phyloP scores from a whole-genome alignment of 768 basidiomycete genomes.

The Russula compacta region DNA sequence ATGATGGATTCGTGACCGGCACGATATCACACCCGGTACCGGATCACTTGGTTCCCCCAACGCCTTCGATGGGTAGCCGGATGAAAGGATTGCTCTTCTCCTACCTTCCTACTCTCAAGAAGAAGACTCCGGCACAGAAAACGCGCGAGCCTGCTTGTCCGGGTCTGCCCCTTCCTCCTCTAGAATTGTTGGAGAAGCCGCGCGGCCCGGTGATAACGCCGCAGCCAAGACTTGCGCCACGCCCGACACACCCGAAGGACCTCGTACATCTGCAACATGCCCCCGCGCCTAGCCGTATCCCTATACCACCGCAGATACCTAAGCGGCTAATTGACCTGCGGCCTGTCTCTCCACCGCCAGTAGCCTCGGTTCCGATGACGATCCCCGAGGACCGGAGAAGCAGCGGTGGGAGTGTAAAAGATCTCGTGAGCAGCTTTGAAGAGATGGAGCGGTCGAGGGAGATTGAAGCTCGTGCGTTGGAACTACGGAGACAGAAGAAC shows the following conservation, averaged over 20 bases:
- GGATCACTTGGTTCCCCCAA: constrained; percentile 8
- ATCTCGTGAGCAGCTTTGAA: constrained; percentile 60
- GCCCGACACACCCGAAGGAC: constrained; percentile 49
- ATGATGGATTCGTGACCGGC: not conserved
- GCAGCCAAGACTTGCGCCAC: constrained; percentile 39
- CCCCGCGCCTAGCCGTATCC: constrained; percentile 33
- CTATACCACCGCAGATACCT: constrained; percentile 31
- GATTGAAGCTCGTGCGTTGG: constrained; percentile 23
- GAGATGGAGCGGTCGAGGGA: constrained; percentile 28
- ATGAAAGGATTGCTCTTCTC: constrained; percentile 53
- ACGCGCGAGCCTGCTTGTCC: constrained; percentile 25
- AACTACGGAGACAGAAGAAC: constrained; percentile 31
- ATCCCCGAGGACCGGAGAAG: constrained; percentile 40
- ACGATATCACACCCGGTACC: not conserved
- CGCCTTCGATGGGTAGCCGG: constrained; percentile 37
- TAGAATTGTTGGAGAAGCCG: constrained; percentile 38
- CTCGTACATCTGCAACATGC: constrained; percentile 53
- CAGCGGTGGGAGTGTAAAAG: constrained; percentile 65
- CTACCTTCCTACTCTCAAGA: constrained; percentile 46
- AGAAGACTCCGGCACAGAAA: constrained; percentile 25
- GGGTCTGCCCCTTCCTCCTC: constrained; percentile 48
- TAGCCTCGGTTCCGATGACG: constrained; percentile 18
- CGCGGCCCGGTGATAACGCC: constrained; percentile 56
- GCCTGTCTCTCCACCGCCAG: constrained; percentile 34
- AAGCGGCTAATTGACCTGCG: constrained; percentile 56